Evolutionary conservation across 2,329 filamentous ascomycete species (phyloP).

Genomic region (Alternaria hordeiaustralica): DNA sequence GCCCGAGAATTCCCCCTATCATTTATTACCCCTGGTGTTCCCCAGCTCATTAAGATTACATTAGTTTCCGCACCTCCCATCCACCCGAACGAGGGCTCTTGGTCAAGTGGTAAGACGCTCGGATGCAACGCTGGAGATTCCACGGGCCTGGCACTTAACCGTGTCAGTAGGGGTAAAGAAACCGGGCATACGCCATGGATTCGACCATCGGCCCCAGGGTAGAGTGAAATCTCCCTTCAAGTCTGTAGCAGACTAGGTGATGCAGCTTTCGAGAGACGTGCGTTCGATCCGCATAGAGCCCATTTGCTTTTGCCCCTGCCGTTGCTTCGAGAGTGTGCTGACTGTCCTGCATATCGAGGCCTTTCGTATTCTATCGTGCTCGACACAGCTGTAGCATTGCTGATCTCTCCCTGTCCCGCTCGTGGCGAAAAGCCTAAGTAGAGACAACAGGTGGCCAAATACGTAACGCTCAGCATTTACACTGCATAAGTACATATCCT

Average conservation of each 20-base stretch:
- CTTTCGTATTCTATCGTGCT: too few relatives aligned
- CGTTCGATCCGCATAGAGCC: slow-evolving; percentile 5
- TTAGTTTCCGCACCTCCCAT: background rate
- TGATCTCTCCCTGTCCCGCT: too few relatives aligned
- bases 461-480: too few relatives aligned
- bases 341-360: too few relatives aligned
- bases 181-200: background rate
- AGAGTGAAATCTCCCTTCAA: background rate
- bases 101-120: slow-evolving; percentile 7
- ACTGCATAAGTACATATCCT: too few relatives aligned
- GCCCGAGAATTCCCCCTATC: too few relatives aligned
- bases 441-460: too few relatives aligned
- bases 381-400: too few relatives aligned
- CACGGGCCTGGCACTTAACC: background rate
- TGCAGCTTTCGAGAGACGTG: slow-evolving; percentile 1
- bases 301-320: background rate
- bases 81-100: background rate
- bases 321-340: too few relatives aligned
- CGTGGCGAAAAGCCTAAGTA: too few relatives aligned
- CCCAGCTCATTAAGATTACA: background rate
- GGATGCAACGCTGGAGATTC: background rate
- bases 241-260: slow-evolving; percentile 4
- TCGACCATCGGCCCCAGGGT: background rate
- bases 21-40: too few relatives aligned
- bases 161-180: background rate